Evolutionary conservation across 2,329 filamentous ascomycete genomes (phyloP).

Genomic region (Penicillium brevicompactum): DNA sequence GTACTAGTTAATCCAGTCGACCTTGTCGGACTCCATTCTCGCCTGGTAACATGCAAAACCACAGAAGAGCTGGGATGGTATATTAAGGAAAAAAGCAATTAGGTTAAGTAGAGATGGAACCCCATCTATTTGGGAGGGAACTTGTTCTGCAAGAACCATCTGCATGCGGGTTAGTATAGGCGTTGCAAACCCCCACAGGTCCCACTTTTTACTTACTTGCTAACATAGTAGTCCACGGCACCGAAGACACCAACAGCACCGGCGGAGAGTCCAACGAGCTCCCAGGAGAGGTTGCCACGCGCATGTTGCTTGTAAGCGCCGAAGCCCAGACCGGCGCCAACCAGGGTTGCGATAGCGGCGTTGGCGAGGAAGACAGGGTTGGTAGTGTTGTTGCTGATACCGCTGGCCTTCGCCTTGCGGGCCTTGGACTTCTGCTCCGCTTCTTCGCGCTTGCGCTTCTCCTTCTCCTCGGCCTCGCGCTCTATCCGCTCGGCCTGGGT

Average conservation of each 20-base stretch:
- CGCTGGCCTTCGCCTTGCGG: slow-evolving; percentile 36
- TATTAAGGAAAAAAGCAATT: slow-evolving; percentile 20
- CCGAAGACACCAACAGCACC: slow-evolving; percentile 49
- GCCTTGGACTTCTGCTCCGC: slow-evolving; percentile 32
- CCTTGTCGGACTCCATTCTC: slow-evolving; percentile 16
- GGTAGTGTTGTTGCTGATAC: slow-evolving; percentile 42
- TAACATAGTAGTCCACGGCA: slow-evolving; percentile 51
- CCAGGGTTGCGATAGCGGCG: slow-evolving; percentile 44
- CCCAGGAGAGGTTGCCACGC: slow-evolving; percentile 49
- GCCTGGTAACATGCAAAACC: slow-evolving; percentile 20
- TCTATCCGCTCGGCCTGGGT: slow-evolving; percentile 50
- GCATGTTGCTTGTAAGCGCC: slow-evolving; percentile 52
- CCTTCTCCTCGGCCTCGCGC: slow-evolving; percentile 38
- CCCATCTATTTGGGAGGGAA: slow-evolving; percentile 48
- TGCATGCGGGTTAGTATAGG: slow-evolving; percentile 26
- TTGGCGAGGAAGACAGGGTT: slow-evolving; percentile 53
- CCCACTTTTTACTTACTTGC: slow-evolving; percentile 45
- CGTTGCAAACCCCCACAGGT: neutral
- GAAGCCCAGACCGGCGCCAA: slow-evolving; percentile 47
- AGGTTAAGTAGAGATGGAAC: neutral
- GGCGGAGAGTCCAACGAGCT: slow-evolving; percentile 45
- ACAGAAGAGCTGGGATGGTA: slow-evolving; percentile 29
- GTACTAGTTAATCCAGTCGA: slow-evolving; percentile 13
- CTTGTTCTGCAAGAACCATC: slow-evolving; percentile 55
- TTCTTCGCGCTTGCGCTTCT: slow-evolving; percentile 23